phyloP scores from a whole-genome alignment of 2,329 filamentous ascomycete species.

The Botrytis aclada region DNA sequence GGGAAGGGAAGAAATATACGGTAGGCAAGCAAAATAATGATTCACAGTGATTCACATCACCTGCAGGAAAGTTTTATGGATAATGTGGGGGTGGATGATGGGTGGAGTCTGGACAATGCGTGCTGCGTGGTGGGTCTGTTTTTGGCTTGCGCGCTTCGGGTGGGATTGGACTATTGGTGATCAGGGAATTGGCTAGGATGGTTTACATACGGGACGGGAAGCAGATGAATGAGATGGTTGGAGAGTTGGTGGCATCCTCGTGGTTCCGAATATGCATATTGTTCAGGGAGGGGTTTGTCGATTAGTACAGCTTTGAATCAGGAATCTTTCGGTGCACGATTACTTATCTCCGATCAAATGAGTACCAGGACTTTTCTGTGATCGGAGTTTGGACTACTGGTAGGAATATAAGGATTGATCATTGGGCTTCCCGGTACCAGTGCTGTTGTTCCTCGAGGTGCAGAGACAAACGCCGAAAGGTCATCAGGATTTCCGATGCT shows the following conservation, averaged over 20 bases:
- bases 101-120: slow-evolving; percentile 4
- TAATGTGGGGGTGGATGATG: not conserved
- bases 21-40: not conserved
- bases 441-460: not conserved
- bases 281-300: not conserved
- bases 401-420: not conserved
- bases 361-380: not conserved
- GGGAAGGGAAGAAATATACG: not conserved
- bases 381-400: not conserved
- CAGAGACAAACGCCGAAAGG: not conserved
- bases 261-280: not conserved
- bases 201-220: not conserved
- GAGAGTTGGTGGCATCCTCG: not conserved
- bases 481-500: not conserved
- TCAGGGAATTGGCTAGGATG: not conserved
- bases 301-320: not conserved
- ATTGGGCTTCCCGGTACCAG: not conserved
- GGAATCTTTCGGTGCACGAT: not conserved
- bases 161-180: not conserved
- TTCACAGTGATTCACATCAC: slow-evolving; percentile 9
- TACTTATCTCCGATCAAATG: not conserved
- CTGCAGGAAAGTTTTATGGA: not conserved
- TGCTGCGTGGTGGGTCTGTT: not conserved
- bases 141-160: not conserved
- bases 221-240: not conserved